Conservation (phyloP, 2,329 filamentous ascomycete species). For the Aspergillus ochraceoroseus region DNA sequence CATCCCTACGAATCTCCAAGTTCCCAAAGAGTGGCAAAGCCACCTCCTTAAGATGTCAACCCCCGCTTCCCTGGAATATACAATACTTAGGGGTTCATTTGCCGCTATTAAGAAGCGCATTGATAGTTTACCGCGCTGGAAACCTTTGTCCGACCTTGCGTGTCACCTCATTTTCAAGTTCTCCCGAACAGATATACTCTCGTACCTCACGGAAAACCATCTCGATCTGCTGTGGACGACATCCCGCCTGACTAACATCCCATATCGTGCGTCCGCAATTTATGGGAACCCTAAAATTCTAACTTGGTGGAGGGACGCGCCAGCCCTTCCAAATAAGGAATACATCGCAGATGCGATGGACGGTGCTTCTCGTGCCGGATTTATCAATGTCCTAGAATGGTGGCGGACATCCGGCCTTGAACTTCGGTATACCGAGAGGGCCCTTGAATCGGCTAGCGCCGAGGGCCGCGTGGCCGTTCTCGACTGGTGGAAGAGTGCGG, state of each 20-base stretch:
- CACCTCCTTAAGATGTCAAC: constrained; percentile 61
- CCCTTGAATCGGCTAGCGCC: constrained; percentile 79
- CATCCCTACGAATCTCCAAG: constrained; percentile 70
- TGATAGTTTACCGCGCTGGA: constrained; percentile 61
- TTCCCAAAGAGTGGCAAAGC: constrained; percentile 67
- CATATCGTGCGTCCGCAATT: constrained; percentile 80
- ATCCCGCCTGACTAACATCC: constrained; percentile 73
- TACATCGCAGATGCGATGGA: constrained; percentile 83
- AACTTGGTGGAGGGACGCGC: constrained; percentile 84
- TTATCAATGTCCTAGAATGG: constrained; percentile 81
- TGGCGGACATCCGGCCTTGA: constrained; percentile 79
- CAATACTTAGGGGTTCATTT: constrained; percentile 68
- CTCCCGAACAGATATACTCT: constrained; percentile 71
- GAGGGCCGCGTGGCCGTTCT: constrained; percentile 81
- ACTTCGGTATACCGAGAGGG: constrained; percentile 78
- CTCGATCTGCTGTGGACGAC: constrained; percentile 79
- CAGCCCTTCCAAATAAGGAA: constrained; percentile 77
- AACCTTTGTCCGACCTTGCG: constrained; percentile 71
- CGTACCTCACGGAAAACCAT: constrained; percentile 62
- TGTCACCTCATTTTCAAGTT: constrained; percentile 91
- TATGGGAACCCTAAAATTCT: constrained; percentile 80
- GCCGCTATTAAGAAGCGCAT: constrained; percentile 69
- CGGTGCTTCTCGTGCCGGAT: constrained; percentile 78
- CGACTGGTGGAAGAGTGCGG: constrained; percentile 84
- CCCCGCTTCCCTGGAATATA: constrained; percentile 75